Evolutionary conservation across 345 rosid genomes (phyloP).

Genomic region (Ricinus communis): DNA sequence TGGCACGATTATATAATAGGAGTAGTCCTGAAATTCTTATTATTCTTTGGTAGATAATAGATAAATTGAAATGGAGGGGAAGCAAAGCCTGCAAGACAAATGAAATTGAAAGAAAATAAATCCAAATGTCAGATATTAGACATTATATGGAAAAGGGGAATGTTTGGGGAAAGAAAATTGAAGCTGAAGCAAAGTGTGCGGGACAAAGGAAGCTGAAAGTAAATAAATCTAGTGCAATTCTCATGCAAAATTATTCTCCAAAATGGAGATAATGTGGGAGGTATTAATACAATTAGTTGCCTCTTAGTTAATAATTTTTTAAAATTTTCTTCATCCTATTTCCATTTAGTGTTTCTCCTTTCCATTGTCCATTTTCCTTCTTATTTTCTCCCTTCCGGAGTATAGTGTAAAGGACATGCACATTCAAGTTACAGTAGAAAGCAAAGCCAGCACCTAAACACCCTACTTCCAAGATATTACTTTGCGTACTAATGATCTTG

Average conservation of each 20-base stretch:
- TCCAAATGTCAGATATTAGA: too few relatives aligned
- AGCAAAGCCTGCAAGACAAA: background rate
- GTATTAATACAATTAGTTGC: too few relatives aligned
- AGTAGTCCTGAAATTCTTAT: background rate
- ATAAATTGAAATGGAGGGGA: background rate
- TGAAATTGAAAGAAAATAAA: background rate
- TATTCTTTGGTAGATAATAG: background rate
- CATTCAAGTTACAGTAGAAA: background rate
- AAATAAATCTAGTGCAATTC: background rate
- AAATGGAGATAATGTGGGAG: background rate
- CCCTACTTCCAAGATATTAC: too few relatives aligned
- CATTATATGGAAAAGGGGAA: too few relatives aligned
- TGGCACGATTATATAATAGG: background rate
- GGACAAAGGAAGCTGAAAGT: background rate
- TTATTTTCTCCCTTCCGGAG: background rate
- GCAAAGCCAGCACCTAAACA: too few relatives aligned
- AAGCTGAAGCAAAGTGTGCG: background rate
- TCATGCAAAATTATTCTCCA: background rate
- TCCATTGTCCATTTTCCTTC: too few relatives aligned
- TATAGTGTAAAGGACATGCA: background rate
- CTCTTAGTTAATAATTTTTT: too few relatives aligned
- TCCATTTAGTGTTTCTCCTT: background rate
- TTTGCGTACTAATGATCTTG: too few relatives aligned
- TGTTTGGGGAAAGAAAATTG: background rate
- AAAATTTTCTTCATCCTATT: background rate